Conservation (phyloP, 768 basidiomycete species). For the Leccinum obscurum region DNA sequence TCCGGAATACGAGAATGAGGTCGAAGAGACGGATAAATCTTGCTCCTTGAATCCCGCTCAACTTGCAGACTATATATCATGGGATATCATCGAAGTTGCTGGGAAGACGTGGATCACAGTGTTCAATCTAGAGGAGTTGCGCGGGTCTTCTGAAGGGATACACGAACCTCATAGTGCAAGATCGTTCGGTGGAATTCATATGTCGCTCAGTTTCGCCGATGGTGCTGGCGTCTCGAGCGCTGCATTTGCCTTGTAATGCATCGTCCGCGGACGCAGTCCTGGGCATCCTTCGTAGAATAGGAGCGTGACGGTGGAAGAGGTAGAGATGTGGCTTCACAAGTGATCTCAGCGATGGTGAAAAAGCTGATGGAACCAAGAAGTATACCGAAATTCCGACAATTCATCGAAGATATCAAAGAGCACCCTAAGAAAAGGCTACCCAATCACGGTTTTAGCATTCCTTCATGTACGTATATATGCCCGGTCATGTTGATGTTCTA, state of each 20-base stretch:
- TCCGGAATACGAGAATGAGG: too few species aligned
- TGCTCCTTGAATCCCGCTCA: slow-evolving; percentile 21
- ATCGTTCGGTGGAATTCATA: slow-evolving; percentile 74
- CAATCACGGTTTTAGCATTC: slow-evolving; percentile 75
- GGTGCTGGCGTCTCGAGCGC: too few species aligned
- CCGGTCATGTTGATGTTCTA: not conserved
- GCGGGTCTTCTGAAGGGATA: slow-evolving; percentile 36
- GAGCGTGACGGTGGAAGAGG: too few species aligned
- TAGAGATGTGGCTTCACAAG: slow-evolving; percentile 53
- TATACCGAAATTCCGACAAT: slow-evolving; percentile 78
- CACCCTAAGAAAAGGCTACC: slow-evolving; percentile 96
- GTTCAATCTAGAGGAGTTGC: slow-evolving; percentile 42
- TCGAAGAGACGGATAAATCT: too few species aligned
- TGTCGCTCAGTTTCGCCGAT: slow-evolving; percentile 32
- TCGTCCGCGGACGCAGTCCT: too few species aligned
- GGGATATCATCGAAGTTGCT: slow-evolving; percentile 58
- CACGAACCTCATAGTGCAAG: slow-evolving; percentile 72
- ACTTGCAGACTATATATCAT: slow-evolving; percentile 53
- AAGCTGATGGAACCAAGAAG: slow-evolving; percentile 64
- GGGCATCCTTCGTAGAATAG: too few species aligned
- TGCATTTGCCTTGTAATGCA: too few species aligned
- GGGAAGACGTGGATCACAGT: slow-evolving; percentile 52
- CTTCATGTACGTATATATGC: slow-evolving; percentile 55
- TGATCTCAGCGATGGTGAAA: slow-evolving; percentile 52
- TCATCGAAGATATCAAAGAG: slow-evolving; percentile 93